Conservation (phyloP, 1,284 basidiomycete species). For the Exobasidium cylindrosporum region DNA sequence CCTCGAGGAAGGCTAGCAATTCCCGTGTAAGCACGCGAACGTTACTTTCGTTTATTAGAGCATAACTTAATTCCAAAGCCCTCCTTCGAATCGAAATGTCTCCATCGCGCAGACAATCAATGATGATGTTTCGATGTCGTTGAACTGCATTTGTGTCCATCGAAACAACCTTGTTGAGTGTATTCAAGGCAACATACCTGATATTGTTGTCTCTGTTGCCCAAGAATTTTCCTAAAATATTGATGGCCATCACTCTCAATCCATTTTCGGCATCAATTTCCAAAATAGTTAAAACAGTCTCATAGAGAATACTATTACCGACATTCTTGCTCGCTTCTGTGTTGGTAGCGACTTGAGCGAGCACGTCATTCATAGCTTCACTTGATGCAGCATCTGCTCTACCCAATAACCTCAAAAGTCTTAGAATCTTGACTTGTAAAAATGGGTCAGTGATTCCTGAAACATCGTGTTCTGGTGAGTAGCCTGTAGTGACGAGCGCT, state of each 20-base stretch:
- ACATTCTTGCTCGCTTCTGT: conserved; percentile 98
- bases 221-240: conserved; percentile 97
- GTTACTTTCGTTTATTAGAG: conserved; percentile 92
- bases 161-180: conserved; percentile 94
- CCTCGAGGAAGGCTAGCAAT: conserved; percentile 90
- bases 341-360: conserved; percentile 98
- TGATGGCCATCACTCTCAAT: conserved; percentile 97
- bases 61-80: conserved; percentile 94
- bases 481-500: conserved; percentile 90
- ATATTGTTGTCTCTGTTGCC: conserved; percentile 99
- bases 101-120: conserved; percentile 95
- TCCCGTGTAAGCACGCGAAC: conserved; percentile 89
- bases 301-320: conserved; percentile 95
- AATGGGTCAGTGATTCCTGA: conserved; percentile 98
- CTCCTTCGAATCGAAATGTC: conserved; percentile 97
- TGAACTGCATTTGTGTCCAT: conserved; percentile 99
- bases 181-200: conserved; percentile 91
- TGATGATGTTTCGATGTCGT: conserved; percentile 93
- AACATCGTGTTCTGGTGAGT: conserved; percentile 99
- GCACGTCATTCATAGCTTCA: conserved; percentile 96
- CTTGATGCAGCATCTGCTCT: conserved; percentile 77
- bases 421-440: conserved; percentile 93
- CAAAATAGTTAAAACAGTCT: conserved; percentile 94
- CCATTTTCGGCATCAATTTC: conserved; percentile 97
- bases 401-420: conserved; percentile 82